phyloP scores from a whole-genome alignment of 441 rosid genomes.

The Adansonia grandidieri region DNA sequence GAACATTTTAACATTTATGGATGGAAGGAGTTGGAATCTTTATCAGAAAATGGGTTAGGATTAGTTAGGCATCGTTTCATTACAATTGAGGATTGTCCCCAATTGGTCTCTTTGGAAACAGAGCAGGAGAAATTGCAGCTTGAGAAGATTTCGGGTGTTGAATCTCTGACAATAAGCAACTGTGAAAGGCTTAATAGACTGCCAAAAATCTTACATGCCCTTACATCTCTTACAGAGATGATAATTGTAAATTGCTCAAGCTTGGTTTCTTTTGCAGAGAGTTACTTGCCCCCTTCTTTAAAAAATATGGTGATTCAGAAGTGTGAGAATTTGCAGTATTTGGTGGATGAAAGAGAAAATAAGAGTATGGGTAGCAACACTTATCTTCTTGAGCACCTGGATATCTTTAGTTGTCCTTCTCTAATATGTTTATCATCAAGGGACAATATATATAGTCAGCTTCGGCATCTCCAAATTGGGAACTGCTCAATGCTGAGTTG shows the following conservation, averaged over 20 bases:
- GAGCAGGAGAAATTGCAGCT: not conserved
- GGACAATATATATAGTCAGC: not conserved
- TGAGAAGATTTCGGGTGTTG: not conserved
- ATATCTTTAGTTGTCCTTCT: not conserved
- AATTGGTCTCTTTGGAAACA: not conserved
- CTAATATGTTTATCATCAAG: not conserved
- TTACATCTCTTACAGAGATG: not conserved
- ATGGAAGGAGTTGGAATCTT: not conserved
- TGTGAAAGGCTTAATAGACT: not conserved
- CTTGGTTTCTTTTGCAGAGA: conserved; percentile 5
- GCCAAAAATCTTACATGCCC: not conserved
- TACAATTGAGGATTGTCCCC: not conserved
- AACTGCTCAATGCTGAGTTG: not conserved
- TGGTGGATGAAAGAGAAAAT: conserved; percentile 1
- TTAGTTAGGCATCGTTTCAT: not conserved
- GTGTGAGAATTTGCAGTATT: not conserved
- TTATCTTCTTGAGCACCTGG: not conserved
- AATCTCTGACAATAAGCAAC: not conserved
- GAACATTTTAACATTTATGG: not conserved
- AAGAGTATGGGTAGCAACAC: not conserved
- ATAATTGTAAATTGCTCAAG: not conserved
- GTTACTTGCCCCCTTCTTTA: not conserved
- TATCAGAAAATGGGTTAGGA: not conserved
- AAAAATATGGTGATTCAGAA: not conserved
- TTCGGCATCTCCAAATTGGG: not conserved